Conservation (phyloP, 345 rosid species). For the Ricinus communis region DNA sequence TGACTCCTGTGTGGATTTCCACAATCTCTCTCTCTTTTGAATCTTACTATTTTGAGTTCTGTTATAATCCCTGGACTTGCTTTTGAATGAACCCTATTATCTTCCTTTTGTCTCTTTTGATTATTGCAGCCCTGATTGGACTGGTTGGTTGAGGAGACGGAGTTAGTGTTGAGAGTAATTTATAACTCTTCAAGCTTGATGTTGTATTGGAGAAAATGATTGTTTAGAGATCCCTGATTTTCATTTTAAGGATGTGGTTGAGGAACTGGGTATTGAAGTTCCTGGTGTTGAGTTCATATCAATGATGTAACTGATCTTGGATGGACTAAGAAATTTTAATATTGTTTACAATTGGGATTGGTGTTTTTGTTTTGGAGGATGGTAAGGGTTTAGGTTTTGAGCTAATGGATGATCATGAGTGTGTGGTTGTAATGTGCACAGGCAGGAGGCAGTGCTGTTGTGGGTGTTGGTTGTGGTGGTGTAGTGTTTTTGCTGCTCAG, state of each 20-base stretch:
- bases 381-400: conserved; percentile 44
- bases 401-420: conserved; percentile 58
- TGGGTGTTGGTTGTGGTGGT: conserved; percentile 40
- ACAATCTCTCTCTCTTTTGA: neutral
- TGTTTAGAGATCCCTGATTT: conserved; percentile 30
- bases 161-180: conserved; percentile 18
- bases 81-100: neutral
- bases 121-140: conserved; percentile 3
- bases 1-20: neutral
- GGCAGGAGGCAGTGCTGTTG: conserved; percentile 59
- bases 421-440: conserved; percentile 75
- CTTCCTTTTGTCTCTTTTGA: neutral
- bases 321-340: conserved; percentile 40
- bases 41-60: neutral
- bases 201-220: conserved; percentile 21
- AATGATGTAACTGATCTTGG: conserved; percentile 31
- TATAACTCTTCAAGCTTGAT: conserved; percentile 13
- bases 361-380: conserved; percentile 49
- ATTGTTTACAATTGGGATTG: conserved; percentile 42
- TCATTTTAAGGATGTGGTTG: conserved; percentile 32
- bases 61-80: neutral
- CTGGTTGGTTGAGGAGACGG: conserved; percentile 26
- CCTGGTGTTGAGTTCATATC: conserved; percentile 26
- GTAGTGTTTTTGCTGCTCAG: conserved; percentile 39
- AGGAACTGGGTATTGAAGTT: conserved; percentile 24